A percentile compares a stretch with the other conserved stretches of the same genome.
These are phyloP conservation scores for Solanum chilense DNA, from an alignment of 257 asterid genomes.

Conservation along the genomic window DNA sequence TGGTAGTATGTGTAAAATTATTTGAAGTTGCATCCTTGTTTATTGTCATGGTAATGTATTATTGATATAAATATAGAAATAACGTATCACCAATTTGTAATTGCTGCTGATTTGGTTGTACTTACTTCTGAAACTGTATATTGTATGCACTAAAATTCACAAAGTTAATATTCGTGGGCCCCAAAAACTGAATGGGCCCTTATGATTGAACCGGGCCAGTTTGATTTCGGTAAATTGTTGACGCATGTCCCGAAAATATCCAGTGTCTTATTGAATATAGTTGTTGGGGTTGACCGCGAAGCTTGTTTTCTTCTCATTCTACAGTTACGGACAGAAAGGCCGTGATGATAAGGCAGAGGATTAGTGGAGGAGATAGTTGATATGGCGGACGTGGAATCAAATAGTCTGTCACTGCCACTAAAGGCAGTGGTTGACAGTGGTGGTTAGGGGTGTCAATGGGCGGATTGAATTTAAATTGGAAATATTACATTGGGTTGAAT, in stretches of 20 bases:
- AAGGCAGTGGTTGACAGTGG: background rate
- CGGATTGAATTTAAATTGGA: too few relatives aligned
- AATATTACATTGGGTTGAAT: too few relatives aligned
- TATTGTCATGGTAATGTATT: background rate
- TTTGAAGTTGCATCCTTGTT: background rate
- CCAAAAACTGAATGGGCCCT: background rate
- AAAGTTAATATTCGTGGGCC: background rate
- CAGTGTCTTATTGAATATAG: constrained; percentile 42
- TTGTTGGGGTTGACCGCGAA: constrained; percentile 41
- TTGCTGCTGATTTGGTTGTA: too few relatives aligned
- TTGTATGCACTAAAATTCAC: background rate
- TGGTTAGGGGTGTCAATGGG: too few relatives aligned
- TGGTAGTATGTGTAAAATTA: background rate
- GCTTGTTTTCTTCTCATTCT: constrained; percentile 36
- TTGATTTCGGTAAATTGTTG: constrained; percentile 35
- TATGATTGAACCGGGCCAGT: background rate
- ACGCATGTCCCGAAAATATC: constrained; percentile 53
- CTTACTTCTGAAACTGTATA: background rate
- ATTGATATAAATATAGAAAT: background rate
- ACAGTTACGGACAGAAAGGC: constrained; percentile 28
- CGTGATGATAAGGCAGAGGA: background rate
- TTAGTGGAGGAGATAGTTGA: constrained; percentile 4
- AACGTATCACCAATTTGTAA: background rate
- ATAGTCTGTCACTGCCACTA: background rate
- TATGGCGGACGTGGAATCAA: background rate